These are phyloP conservation scores for Achaetomium macrosporum DNA, from an alignment of 2,329 filamentous ascomycete species.

Conservation along the genomic window DNA sequence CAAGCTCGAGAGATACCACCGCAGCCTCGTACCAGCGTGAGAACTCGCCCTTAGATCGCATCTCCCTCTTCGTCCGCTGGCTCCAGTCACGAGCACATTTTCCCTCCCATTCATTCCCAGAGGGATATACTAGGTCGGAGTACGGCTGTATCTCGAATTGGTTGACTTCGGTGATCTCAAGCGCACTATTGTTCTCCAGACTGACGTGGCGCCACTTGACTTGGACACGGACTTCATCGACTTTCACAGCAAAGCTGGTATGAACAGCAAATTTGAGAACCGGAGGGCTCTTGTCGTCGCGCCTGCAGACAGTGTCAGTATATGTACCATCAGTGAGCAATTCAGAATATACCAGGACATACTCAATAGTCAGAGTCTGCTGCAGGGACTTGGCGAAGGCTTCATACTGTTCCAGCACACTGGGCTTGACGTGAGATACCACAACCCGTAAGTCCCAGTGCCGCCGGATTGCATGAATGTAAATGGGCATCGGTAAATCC, in stretches of 20 bases:
- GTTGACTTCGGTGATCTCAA: constrained; percentile 23
- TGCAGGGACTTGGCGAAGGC: constrained; percentile 26
- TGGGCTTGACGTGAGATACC: constrained; percentile 18
- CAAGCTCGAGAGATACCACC: constrained; percentile 24
- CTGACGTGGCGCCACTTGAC: constrained; percentile 21
- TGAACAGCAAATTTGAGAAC: constrained; percentile 10
- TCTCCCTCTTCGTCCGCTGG: constrained; percentile 1
- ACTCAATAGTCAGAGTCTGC: constrained; percentile 23
- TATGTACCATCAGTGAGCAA: background rate
- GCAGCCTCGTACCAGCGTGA: constrained; percentile 29
- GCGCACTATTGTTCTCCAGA: constrained; percentile 6
- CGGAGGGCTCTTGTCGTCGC: background rate
- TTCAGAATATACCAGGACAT: background rate
- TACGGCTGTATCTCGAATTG: constrained; percentile 10
- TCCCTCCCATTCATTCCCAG: background rate
- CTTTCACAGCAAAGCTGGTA: background rate
- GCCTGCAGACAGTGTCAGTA: constrained; percentile 4
- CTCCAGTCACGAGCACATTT: constrained; percentile 5
- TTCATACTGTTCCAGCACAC: constrained; percentile 21
- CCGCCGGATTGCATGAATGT: constrained; percentile 28
- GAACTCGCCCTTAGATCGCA: constrained; percentile 17
- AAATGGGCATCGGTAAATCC: background rate
- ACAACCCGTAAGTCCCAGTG: constrained; percentile 30
- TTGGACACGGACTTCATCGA: constrained; percentile 16
- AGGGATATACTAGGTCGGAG: background rate